A percentile compares a stretch with the other conserved stretches of the same genome.
phyloP scores from a whole-genome alignment of 768 basidiomycete species.

The Rhodocollybia butyracea region DNA sequence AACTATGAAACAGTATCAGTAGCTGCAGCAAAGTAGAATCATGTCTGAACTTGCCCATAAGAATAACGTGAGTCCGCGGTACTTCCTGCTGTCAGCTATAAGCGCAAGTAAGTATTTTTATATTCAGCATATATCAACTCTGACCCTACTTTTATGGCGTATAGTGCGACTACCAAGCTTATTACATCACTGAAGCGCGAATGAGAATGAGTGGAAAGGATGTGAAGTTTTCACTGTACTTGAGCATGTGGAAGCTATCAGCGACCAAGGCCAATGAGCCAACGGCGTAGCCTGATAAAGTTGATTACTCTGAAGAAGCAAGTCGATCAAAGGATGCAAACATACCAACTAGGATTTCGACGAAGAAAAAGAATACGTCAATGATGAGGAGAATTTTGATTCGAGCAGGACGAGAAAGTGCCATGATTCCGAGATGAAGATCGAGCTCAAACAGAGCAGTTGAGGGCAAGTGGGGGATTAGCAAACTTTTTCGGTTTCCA shows the following conservation, averaged over 20 bases:
- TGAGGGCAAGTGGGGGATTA: no score
- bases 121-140: no score
- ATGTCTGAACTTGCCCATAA: no score
- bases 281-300: slow-evolving; percentile 81
- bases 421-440: no score
- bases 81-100: slow-evolving; percentile 65
- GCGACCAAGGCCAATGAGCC: slow-evolving; percentile 94
- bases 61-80: slow-evolving; percentile 76
- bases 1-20: no score
- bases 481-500: no score
- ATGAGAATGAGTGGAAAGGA: slow-evolving; percentile 2
- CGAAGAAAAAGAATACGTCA: slow-evolving; percentile 82
- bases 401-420: slow-evolving; percentile 63
- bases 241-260: slow-evolving; percentile 98
- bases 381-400: slow-evolving; percentile 79
- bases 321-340: not conserved
- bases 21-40: no score
- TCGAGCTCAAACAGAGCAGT: no score
- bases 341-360: slow-evolving; percentile 77
- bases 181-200: slow-evolving; percentile 78
- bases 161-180: slow-evolving; percentile 92
- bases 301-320: not conserved
- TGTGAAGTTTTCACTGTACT: slow-evolving; percentile 46
- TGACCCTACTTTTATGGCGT: slow-evolving; percentile 74
- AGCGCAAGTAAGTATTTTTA: no score